Conservation (phyloP, 2,329 filamentous ascomycete species). For the Venturia asperata region DNA sequence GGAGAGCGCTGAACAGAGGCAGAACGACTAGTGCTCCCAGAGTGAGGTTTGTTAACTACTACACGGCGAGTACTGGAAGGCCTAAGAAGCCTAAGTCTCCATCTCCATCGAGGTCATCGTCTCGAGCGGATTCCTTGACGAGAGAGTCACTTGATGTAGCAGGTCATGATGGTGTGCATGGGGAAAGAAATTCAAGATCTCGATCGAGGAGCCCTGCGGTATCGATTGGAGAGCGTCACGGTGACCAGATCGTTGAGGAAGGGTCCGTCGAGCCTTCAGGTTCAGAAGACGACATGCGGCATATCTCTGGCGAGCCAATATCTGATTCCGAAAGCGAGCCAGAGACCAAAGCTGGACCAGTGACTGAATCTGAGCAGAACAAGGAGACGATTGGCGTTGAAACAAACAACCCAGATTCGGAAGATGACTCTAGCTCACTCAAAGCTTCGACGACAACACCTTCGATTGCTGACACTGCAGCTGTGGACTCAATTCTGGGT, state of each 20-base stretch:
- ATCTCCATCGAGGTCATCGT: slow-evolving; percentile 6
- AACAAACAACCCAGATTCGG: neutral
- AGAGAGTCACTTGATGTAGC: slow-evolving; percentile 13
- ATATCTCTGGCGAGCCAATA: slow-evolving; percentile 11
- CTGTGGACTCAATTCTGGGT: neutral
- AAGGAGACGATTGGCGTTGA: neutral
- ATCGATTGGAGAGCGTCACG: slow-evolving; percentile 42
- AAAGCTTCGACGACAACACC: neutral
- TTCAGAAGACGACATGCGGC: slow-evolving; percentile 3
- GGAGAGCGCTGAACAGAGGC: slow-evolving; percentile 26
- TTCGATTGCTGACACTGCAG: slow-evolving; percentile 14
- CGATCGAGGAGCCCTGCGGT: slow-evolving; percentile 34
- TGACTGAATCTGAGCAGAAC: slow-evolving; percentile 25
- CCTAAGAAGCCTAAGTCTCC: slow-evolving; percentile 48
- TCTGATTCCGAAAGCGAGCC: slow-evolving; percentile 6
- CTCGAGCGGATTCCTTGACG: neutral
- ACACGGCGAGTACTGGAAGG: slow-evolving; percentile 73
- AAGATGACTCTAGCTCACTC: neutral
- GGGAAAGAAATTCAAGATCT: slow-evolving; percentile 16
- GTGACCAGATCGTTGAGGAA: neutral
- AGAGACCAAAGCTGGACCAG: slow-evolving; percentile 26
- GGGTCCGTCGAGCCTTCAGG: neutral
- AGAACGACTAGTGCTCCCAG: slow-evolving; percentile 37
- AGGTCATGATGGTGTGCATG: slow-evolving; percentile 20
- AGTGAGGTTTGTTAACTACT: slow-evolving; percentile 82